phyloP scores from a whole-genome alignment of 768 basidiomycete genomes.

The Mycena epipterygia region DNA sequence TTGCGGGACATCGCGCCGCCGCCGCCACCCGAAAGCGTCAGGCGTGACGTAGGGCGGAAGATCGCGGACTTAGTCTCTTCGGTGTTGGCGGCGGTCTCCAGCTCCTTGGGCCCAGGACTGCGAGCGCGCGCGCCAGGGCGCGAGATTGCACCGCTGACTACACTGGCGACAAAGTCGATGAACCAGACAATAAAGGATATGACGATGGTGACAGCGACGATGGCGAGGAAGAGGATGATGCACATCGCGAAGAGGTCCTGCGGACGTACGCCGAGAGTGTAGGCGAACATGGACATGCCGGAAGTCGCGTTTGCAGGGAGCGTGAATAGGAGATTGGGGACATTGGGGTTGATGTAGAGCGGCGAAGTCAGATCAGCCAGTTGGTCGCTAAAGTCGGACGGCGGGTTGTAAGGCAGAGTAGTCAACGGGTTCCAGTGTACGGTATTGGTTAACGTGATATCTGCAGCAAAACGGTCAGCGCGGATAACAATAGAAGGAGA shows the following conservation, averaged over 20 bases:
- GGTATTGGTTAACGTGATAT: constrained; percentile 75
- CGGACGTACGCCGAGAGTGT: constrained; percentile 84
- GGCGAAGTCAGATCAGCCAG: constrained; percentile 78
- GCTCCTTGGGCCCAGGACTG: constrained; percentile 37
- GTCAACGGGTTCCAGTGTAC: constrained; percentile 79
- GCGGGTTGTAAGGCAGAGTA: constrained; percentile 70
- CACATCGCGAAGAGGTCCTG: constrained; percentile 88
- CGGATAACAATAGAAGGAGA: constrained; percentile 15
- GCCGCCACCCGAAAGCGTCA: constrained; percentile 27
- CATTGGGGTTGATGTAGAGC: constrained; percentile 78
- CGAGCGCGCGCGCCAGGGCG: constrained; percentile 37
- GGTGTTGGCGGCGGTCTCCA: constrained; percentile 50
- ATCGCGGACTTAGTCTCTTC: constrained; percentile 31
- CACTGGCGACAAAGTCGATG: constrained; percentile 68
- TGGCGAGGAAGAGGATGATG: constrained; percentile 84
- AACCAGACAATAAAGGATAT: constrained; percentile 81
- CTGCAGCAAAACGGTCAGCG: constrained; percentile 52
- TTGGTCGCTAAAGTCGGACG: constrained; percentile 81
- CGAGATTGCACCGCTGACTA: constrained; percentile 44
- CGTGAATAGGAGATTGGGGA: constrained; percentile 81
- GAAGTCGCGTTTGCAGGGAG: constrained; percentile 70
- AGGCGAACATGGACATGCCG: constrained; percentile 89
- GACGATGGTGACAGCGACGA: constrained; percentile 78
- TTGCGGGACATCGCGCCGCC: constrained; percentile 47
- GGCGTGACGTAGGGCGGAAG: constrained; percentile 33